Base-by-base conservation (phyloP, 1,139 yeast genomes). In the Arxiozyma slooffiae region DNA sequence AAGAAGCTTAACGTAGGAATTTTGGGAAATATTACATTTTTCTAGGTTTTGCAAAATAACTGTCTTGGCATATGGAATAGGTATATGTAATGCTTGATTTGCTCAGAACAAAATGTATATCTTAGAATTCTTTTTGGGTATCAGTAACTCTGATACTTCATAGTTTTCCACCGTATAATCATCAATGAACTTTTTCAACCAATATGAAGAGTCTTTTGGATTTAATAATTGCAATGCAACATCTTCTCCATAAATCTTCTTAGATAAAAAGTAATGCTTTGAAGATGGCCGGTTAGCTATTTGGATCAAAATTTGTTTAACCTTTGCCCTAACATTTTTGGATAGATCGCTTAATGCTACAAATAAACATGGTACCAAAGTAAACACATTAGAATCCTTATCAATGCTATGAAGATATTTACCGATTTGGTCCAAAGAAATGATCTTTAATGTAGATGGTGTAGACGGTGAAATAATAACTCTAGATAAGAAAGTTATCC, bases 401-500 rank as follows among this genome's bases (percentile, higher is more conserved):
- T 71, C 66, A 48, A 72, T 63, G 36, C 66, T 67, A 38, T 69
- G 63, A 38, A 81, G 63, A 34, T 63, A 65, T 34, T 63, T 59
- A 22, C 68, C 69, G 39, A 80, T 57, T 39, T 67, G 64, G 34
- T 69, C 65, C 51, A 82, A 66, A 1, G 83, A 71, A 21, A 72
- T 66, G 20, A 76, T 60, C 62, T 87, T 75, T 18, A 79, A 75
- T 26, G 77, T 71, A 16, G 76, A 60, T 41, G 92, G 92, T 5
- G 80, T 72, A 2, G 78, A 70, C 5, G 80, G 76, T 3, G 85
- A 76, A 38, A 79, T 71, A 0, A 81, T 67, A 11, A 79, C 69
- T 62, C 89, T 73, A n/a, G 80, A 59, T 46, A 81, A 63, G 60
- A 83, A 85, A 0, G 88, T 76, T 20, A 79, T 56, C 39, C 73